phyloP scores from a whole-genome alignment of 2,329 filamentous ascomycete species.

The Grosmannia penicillata region DNA sequence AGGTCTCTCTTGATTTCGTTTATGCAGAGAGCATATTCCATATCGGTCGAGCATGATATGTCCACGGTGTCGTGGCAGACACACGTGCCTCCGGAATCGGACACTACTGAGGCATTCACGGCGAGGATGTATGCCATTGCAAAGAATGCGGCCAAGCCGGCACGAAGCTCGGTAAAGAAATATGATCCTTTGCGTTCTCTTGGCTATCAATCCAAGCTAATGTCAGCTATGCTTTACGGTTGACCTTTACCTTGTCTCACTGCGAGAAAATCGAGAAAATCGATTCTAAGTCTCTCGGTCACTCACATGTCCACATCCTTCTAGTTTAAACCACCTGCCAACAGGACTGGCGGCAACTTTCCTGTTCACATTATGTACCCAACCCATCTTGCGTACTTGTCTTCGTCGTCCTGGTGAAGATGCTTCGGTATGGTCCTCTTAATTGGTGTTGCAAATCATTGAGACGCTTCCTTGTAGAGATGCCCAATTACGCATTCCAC shows the following conservation, averaged over 20 bases:
- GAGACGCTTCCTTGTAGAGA: too few relatives aligned
- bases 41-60: slow-evolving; percentile 16
- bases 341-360: slow-evolving; percentile 48
- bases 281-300: too few relatives aligned
- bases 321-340: slow-evolving; percentile 63
- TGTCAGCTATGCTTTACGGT: not conserved
- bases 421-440: too few relatives aligned
- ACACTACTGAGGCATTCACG: slow-evolving; percentile 55
- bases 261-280: too few relatives aligned
- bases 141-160: slow-evolving; percentile 65
- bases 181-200: slow-evolving; percentile 54
- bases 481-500: too few relatives aligned
- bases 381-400: slow-evolving; percentile 32
- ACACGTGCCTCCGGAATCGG: slow-evolving; percentile 65
- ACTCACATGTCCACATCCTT: slow-evolving; percentile 64
- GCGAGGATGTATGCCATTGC: slow-evolving; percentile 80
- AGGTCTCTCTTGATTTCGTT: slow-evolving; percentile 43
- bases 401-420: too few relatives aligned
- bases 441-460: too few relatives aligned
- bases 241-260: not conserved
- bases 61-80: slow-evolving; percentile 34
- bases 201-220: not conserved
- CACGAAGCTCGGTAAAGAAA: slow-evolving; percentile 65
- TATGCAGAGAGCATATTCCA: slow-evolving; percentile 5
- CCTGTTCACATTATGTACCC: slow-evolving; percentile 34